A percentile compares a stretch with the other conserved stretches of the same genome.
These are phyloP conservation scores for Lentithecium fluviatile DNA, from an alignment of 495 filamentous ascomycete genomes.

Conservation along the genomic window DNA sequence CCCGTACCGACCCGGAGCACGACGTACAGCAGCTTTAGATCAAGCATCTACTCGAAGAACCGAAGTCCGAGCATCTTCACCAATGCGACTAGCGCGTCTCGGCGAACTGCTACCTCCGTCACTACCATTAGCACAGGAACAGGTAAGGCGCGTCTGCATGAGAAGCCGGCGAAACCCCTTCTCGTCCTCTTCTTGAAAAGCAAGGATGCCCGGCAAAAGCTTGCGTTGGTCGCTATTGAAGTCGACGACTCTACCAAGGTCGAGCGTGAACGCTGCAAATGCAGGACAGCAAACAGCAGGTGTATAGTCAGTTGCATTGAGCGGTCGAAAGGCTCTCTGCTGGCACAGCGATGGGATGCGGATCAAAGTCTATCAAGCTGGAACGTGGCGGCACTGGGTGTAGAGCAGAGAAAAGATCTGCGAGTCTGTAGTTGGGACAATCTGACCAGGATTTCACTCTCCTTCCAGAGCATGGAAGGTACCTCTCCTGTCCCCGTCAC, in stretches of 20 bases:
- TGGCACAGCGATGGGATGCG: neutral
- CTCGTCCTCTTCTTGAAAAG: conserved; percentile 5
- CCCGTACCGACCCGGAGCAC: too few relatives aligned
- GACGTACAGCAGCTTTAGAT: too few relatives aligned
- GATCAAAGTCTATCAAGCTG: neutral
- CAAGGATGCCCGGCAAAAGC: neutral
- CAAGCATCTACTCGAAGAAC: too few relatives aligned
- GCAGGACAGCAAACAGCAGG: too few relatives aligned
- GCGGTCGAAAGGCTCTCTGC: neutral
- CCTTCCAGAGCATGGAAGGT: too few relatives aligned
- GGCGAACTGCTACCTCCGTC: neutral
- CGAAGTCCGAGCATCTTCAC: neutral
- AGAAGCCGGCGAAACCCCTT: conserved; percentile 1
- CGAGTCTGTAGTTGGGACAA: neutral
- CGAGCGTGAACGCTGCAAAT: too few relatives aligned
- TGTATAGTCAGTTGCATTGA: neutral
- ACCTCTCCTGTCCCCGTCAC: too few relatives aligned
- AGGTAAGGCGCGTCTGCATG: neutral
- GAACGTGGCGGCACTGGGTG: neutral
- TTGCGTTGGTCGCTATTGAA: neutral
- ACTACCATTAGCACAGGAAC: neutral
- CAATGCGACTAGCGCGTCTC: neutral
- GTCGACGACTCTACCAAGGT: too few relatives aligned
- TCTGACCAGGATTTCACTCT: too few relatives aligned
- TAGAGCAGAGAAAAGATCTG: neutral